phyloP scores from a whole-genome alignment of 2,329 filamentous ascomycete species.

The Teratosphaeria epicoccoides region DNA sequence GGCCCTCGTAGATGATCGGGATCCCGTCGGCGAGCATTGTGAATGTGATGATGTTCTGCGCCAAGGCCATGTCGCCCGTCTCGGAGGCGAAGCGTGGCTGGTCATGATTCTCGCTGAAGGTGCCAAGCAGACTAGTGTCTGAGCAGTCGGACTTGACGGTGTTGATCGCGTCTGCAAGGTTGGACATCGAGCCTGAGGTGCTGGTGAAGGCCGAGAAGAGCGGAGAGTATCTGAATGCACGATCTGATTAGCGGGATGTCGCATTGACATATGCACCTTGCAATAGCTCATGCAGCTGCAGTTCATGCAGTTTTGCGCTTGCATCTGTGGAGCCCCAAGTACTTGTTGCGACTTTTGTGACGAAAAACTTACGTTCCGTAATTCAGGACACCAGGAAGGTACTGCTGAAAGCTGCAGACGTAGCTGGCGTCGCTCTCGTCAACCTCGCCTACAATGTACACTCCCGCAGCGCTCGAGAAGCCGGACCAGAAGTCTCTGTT shows the following conservation, averaged over 20 bases:
- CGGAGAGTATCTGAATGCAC: conserved; percentile 25
- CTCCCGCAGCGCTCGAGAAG: conserved; percentile 18
- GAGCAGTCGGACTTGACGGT: conserved; percentile 27
- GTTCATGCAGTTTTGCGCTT: background rate
- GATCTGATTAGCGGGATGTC: conserved; percentile 10
- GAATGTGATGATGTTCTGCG: conserved; percentile 52
- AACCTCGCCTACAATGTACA: conserved; percentile 40
- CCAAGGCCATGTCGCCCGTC: conserved; percentile 44
- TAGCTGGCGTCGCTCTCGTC: conserved; percentile 28
- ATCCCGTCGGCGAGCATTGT: conserved; percentile 52
- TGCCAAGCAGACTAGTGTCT: conserved; percentile 29
- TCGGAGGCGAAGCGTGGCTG: conserved; percentile 34
- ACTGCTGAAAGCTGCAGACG: conserved; percentile 34
- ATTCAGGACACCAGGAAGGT: conserved; percentile 37
- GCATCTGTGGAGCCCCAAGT: background rate
- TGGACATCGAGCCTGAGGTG: conserved; percentile 27
- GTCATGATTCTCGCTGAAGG: conserved; percentile 32
- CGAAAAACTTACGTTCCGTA: conserved; percentile 30
- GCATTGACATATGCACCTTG: conserved; percentile 8
- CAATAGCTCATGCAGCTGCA: background rate
- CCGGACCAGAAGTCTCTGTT: conserved; percentile 31
- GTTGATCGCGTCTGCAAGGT: conserved; percentile 27
- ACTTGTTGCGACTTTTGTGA: background rate
- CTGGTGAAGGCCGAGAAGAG: conserved; percentile 29
- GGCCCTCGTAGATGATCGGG: conserved; percentile 55